These are phyloP conservation scores for Sordaria brevicollis DNA, from an alignment of 495 filamentous ascomycete genomes.

Conservation along the genomic window DNA sequence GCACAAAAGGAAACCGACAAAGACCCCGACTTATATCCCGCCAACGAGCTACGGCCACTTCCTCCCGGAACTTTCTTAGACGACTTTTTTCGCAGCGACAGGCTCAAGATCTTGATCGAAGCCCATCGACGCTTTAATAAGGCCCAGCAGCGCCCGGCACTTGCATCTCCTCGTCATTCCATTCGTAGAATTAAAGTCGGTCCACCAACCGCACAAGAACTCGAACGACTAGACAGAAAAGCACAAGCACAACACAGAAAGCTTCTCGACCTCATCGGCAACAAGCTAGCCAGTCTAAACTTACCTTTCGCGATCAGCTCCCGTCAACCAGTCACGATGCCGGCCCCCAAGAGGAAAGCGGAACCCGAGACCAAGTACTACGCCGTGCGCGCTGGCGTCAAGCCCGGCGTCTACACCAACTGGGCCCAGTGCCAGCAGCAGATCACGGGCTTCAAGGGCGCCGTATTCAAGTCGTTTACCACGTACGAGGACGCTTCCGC, in stretches of 20 bases:
- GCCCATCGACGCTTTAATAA: neutral
- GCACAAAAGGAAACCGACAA: neutral
- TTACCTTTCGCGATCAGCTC: too few species aligned
- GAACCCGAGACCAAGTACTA: conserved; percentile 56
- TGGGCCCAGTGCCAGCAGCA: conserved; percentile 77
- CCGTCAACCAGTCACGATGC: neutral
- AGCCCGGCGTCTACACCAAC: conserved; percentile 76
- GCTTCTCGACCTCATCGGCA: neutral
- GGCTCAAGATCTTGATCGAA: neutral
- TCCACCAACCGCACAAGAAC: too few species aligned
- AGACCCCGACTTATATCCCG: too few species aligned
- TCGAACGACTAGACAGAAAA: neutral
- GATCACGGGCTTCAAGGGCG: conserved; percentile 75
- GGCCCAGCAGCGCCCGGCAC: neutral
- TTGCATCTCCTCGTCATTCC: neutral
- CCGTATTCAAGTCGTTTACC: conserved; percentile 79
- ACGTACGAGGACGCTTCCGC: conserved; percentile 64
- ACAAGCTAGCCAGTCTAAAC: neutral
- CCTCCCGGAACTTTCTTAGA: neutral
- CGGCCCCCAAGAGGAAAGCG: neutral
- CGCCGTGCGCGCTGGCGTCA: conserved; percentile 66
- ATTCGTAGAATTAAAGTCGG: too few species aligned
- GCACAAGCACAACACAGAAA: neutral
- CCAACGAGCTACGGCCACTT: neutral
- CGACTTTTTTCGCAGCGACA: neutral